Evolutionary conservation across 1,139 yeast genomes (phyloP).

Genomic region (Taiozyma sp.): DNA sequence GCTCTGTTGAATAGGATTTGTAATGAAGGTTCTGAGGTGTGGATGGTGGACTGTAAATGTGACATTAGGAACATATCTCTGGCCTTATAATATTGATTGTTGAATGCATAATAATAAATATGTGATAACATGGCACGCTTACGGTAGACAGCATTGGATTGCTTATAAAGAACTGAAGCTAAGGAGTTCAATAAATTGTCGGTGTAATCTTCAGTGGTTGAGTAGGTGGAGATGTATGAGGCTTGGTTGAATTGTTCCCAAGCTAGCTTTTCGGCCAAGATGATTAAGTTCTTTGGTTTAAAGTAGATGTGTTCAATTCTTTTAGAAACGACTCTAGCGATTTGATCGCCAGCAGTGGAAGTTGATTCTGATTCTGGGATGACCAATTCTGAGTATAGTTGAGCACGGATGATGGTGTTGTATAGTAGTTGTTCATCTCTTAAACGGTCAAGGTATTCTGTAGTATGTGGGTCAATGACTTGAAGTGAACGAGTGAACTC

Average conservation of each 20-base stretch:
- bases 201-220: constrained; percentile 34
- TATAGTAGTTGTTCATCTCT: constrained; percentile 82
- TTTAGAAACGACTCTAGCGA: constrained; percentile 75
- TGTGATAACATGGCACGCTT: constrained; percentile 83
- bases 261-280: constrained; percentile 63
- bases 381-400: constrained; percentile 73
- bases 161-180: constrained; percentile 61
- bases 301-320: constrained; percentile 92
- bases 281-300: constrained; percentile 78
- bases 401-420: constrained; percentile 75
- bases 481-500: constrained; percentile 88
- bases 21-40: constrained; percentile 76
- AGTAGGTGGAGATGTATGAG: constrained; percentile 25
- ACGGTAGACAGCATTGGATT: constrained; percentile 63
- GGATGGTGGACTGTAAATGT: constrained; percentile 78
- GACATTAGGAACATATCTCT: constrained; percentile 85
- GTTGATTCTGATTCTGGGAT: constrained; percentile 40
- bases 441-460: constrained; percentile 87
- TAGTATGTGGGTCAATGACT: constrained; percentile 89
- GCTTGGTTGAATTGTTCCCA: constrained; percentile 42
- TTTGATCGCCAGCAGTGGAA: constrained; percentile 46
- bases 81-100: constrained; percentile 78
- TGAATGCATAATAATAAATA: constrained; percentile 88
- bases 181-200: constrained; percentile 60
- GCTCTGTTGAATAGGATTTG: constrained; percentile 96